Evolutionary conservation across 257 asterid genomes (phyloP).

Genomic region (Verbena officinalis): DNA sequence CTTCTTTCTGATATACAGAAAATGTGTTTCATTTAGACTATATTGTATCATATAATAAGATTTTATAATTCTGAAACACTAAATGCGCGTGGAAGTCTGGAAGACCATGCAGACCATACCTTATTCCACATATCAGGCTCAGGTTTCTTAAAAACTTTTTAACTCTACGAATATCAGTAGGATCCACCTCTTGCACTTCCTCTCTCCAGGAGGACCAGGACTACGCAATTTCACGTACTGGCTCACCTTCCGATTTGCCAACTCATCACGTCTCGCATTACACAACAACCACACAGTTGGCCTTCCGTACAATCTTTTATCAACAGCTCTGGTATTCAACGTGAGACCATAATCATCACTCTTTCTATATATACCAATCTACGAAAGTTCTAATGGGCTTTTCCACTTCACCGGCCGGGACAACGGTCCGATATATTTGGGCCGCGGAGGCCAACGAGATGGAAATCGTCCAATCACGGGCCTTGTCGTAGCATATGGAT

Average conservation of each 20-base stretch:
- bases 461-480: slow-evolving; percentile 44
- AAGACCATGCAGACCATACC: too few species aligned
- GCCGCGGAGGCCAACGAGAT: slow-evolving; percentile 52
- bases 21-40: too few species aligned
- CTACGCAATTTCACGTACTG: slow-evolving; percentile 14
- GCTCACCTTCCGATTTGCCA: slow-evolving; percentile 27
- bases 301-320: slow-evolving; percentile 33
- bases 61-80: too few species aligned
- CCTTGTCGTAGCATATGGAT: slow-evolving; percentile 50
- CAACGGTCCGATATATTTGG: slow-evolving; percentile 41
- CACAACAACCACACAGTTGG: slow-evolving; percentile 35
- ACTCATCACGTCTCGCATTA: slow-evolving; percentile 13
- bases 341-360: slow-evolving; percentile 27
- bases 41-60: too few species aligned
- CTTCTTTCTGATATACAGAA: too few species aligned
- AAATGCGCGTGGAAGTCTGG: too few species aligned
- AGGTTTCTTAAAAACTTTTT: slow-evolving; percentile 41
- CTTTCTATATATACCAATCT: slow-evolving; percentile 43
- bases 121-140: slow-evolving; percentile 50
- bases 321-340: slow-evolving; percentile 42
- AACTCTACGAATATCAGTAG: slow-evolving; percentile 30
- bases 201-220: too few species aligned
- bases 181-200: slow-evolving; percentile 18
- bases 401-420: slow-evolving; percentile 43
- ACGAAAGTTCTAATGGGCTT: slow-evolving; percentile 41